Base-by-base conservation (phyloP, 2,329 filamentous ascomycete species). In the Fusarium keratoplasticum region DNA sequence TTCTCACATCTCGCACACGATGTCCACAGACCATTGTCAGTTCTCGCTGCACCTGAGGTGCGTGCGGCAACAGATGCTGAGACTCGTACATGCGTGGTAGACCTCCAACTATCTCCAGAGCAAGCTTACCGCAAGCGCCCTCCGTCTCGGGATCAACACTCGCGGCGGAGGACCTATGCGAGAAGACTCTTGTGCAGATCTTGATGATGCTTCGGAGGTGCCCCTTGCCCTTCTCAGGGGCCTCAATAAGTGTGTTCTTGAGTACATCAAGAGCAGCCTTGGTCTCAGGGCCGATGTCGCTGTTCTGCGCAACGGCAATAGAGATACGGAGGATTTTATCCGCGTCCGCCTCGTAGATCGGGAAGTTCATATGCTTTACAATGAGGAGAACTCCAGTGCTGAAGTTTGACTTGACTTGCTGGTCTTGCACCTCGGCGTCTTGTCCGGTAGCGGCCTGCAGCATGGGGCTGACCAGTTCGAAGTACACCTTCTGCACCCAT, bases 11-110 rank as follows among this genome's bases (percentile, higher is more conserved):
- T 52, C 89, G 82, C 10, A 89, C 86, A 7, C 82, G 79, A 71
- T 90, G 88, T 2, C 89, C 89, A 59, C 88, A 89, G 1, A 88
- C 88, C 10, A 82, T 74, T 2, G 86, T 84, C 68, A 91, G 76
- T 61, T 88, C 84, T 5, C 86, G 82, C 68, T 86, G 82, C 50
- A 89, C 83, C 61, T 80, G 81, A 31, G 83, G 83, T 50, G 84
- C 83, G 71, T 86, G 83, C 0, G 85, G 81, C 58, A 88, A 73
- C 22, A 90, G 76, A 55, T 86, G 79, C 7, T 84, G 81, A 13
- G 86, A 82, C 67, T 89, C 88, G 71, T 87, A 88, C 72, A 84
- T 83, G 20, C 76, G 77, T 4, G 89, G 87, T 54, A 91, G 79
- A 33, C 82, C 81, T 5, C 83, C 83, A 4, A 89, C 79, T 66